Percentiles rank a stretch among this genome's conserved stretches.
These are phyloP conservation scores for Yamadazyma trypodendri DNA, from an alignment of 1,139 yeast species.

Conservation along the genomic window DNA sequence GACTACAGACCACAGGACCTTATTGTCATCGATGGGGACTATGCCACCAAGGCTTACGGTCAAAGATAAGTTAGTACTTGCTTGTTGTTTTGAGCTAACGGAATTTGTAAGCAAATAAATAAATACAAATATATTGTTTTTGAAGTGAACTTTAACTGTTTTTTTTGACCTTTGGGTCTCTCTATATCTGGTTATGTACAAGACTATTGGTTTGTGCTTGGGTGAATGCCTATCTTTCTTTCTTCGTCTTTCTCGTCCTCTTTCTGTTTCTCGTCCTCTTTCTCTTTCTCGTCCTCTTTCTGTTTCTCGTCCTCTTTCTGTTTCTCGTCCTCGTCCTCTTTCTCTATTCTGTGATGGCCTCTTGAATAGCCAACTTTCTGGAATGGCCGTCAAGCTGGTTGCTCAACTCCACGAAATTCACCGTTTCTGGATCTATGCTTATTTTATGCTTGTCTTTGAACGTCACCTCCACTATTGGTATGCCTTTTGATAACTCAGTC, in stretches of 20 bases:
- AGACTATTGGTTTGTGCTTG: neutral
- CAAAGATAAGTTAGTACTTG: conserved; percentile 38
- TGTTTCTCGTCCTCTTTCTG: too few relatives aligned
- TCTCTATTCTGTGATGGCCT: conserved; percentile 43
- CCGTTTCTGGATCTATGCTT: conserved; percentile 61
- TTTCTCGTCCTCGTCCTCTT: neutral
- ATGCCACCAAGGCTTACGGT: conserved; percentile 75
- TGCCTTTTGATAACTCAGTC: conserved; percentile 39
- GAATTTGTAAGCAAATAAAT: neutral
- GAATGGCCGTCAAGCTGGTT: conserved; percentile 68
- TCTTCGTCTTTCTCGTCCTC: too few relatives aligned
- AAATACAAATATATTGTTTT: neutral
- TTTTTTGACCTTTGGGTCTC: conserved; percentile 1
- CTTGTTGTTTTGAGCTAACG: neutral
- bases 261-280: too few relatives aligned
- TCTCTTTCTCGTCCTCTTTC: too few relatives aligned
- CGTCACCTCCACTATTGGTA: conserved; percentile 67
- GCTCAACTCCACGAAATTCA: conserved; percentile 53
- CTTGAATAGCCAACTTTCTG: conserved; percentile 64
- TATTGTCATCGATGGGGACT: conserved; percentile 69
- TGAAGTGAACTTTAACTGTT: neutral
- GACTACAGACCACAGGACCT: conserved; percentile 75
- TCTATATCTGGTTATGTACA: neutral
- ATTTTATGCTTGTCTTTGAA: conserved; percentile 79
- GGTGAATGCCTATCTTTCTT: neutral